Percentiles rank a stretch among this genome's conserved stretches.
phyloP scores from a whole-genome alignment of 805 yeast genomes.

The Candida stauntonica region DNA sequence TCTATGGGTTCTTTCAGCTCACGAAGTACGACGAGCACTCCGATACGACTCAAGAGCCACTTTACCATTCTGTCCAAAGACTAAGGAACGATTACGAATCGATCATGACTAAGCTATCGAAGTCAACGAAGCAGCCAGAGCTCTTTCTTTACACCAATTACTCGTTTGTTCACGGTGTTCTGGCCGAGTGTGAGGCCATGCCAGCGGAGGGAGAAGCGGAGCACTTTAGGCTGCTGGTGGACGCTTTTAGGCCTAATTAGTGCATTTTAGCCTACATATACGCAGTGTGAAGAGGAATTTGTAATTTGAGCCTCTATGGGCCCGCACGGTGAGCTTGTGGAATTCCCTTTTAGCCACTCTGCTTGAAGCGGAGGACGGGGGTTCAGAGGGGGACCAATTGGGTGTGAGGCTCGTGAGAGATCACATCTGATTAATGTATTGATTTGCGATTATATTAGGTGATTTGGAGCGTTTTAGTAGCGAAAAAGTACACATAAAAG shows the following conservation, averaged over 20 bases:
- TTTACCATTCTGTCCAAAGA: slow-evolving; percentile 62
- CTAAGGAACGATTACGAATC: slow-evolving; percentile 78
- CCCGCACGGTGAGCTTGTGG: too few relatives aligned
- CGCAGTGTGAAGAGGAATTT: too few relatives aligned
- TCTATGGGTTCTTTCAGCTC: slow-evolving; percentile 67
- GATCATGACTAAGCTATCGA: slow-evolving; percentile 62
- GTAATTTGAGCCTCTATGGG: too few relatives aligned
- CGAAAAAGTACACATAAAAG: too few relatives aligned
- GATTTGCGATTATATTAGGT: too few relatives aligned
- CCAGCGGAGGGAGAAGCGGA: slow-evolving; percentile 38
- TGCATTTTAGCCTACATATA: not conserved
- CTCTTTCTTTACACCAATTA: slow-evolving; percentile 60
- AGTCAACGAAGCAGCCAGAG: slow-evolving; percentile 54
- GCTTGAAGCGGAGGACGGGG: too few relatives aligned
- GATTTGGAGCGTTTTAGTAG: too few relatives aligned
- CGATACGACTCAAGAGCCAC: slow-evolving; percentile 53
- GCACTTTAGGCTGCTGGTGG: slow-evolving; percentile 41
- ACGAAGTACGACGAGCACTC: slow-evolving; percentile 31
- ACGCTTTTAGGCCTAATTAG: slow-evolving; percentile 33
- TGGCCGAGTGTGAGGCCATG: slow-evolving; percentile 36
- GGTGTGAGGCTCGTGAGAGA: too few relatives aligned
- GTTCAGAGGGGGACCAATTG: too few relatives aligned
- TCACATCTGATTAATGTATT: too few relatives aligned
- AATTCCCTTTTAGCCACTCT: too few relatives aligned
- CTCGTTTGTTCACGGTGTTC: slow-evolving; percentile 26